Conservation (phyloP, 129 eudicot genomes). For the Deinandra increscens region DNA sequence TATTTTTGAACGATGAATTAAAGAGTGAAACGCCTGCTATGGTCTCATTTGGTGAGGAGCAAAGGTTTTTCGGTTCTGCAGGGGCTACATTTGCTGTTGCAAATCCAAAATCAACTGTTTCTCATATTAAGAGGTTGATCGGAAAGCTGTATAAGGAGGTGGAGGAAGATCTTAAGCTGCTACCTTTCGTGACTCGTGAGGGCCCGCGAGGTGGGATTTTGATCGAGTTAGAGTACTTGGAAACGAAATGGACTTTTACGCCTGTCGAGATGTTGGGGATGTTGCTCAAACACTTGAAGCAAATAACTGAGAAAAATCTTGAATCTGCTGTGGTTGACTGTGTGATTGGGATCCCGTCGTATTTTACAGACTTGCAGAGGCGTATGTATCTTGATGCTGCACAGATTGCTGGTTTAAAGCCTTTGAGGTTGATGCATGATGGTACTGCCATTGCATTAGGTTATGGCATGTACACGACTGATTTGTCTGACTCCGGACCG, state of each 20-base stretch:
- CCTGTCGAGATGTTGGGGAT: slow-evolving; percentile 78
- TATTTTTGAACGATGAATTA: slow-evolving; percentile 66
- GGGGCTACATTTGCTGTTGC: slow-evolving; percentile 76
- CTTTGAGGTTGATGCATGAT: slow-evolving; percentile 76
- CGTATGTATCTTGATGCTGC: slow-evolving; percentile 79
- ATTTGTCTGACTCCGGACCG: slow-evolving; percentile 36
- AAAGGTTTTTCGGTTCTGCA: slow-evolving; percentile 75
- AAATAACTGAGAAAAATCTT: slow-evolving; percentile 58
- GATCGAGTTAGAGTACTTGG: slow-evolving; percentile 67
- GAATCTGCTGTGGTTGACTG: slow-evolving; percentile 49
- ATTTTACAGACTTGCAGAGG: slow-evolving; percentile 74
- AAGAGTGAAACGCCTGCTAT: slow-evolving; percentile 71
- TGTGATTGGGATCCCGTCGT: slow-evolving; percentile 83
- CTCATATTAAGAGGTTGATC: slow-evolving; percentile 78
- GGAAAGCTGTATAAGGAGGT: slow-evolving; percentile 62
- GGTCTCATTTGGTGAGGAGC: slow-evolving; percentile 80
- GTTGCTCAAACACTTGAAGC: slow-evolving; percentile 74
- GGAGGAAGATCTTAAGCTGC: slow-evolving; percentile 57
- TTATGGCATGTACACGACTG: slow-evolving; percentile 81
- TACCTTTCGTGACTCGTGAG: slow-evolving; percentile 70
- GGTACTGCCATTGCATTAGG: slow-evolving; percentile 85
- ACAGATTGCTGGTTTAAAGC: slow-evolving; percentile 61
- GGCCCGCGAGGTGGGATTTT: slow-evolving; percentile 72
- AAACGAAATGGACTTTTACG: slow-evolving; percentile 46
- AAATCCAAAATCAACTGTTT: slow-evolving; percentile 73